phyloP scores from a whole-genome alignment of 257 asterid species.

The Nicotiana sylvestris region DNA sequence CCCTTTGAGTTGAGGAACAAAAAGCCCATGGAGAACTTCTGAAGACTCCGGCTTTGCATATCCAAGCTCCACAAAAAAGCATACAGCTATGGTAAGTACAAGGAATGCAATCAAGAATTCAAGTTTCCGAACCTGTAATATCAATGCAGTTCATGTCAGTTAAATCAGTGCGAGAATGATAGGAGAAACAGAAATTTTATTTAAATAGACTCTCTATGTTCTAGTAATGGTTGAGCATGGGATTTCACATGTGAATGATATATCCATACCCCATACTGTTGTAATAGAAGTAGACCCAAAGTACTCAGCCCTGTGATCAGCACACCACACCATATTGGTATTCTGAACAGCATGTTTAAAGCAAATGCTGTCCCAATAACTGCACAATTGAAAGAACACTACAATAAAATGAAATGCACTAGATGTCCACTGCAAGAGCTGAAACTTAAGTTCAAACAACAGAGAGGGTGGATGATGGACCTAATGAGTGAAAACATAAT shows the following conservation, averaged over 20 bases:
- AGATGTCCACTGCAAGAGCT: not conserved
- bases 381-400: conserved; percentile 20
- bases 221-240: not conserved
- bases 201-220: not conserved
- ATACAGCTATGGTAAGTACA: conserved; percentile 72
- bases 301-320: conserved; percentile 96
- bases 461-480: too few relatives aligned
- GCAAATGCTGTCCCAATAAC: conserved; percentile 99
- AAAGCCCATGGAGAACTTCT: conserved; percentile 74
- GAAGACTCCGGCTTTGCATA: conserved; percentile 70
- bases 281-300: conserved; percentile 67
- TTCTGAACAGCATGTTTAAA: conserved; percentile 80
- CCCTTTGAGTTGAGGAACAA: conserved; percentile 85
- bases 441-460: too few relatives aligned
- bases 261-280: conserved; percentile 86
- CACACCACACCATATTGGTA: conserved; percentile 92
- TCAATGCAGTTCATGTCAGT: not conserved
- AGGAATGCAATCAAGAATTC: conserved; percentile 77
- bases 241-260: not conserved
- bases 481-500: too few relatives aligned
- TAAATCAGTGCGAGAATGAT: not conserved
- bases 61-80: conserved; percentile 81
- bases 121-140: conserved; percentile 80
- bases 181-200: not conserved
- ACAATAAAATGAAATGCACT: not conserved